Base-by-base conservation (phyloP, 805 yeast genomes). In the Hanseniaspora lachancei region DNA sequence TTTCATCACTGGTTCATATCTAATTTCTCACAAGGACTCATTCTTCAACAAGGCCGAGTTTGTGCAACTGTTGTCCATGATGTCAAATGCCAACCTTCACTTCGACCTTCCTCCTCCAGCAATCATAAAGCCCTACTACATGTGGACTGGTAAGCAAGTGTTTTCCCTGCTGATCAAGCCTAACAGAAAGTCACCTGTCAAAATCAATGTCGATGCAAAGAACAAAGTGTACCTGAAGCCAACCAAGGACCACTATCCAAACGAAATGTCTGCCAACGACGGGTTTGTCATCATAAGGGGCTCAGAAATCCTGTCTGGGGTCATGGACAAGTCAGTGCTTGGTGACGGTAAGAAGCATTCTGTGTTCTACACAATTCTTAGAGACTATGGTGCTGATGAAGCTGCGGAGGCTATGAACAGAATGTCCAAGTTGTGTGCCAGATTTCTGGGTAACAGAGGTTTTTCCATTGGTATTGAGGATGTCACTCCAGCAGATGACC, bases 331-430 rank as follows among this genome's bases (percentile, higher is more conserved):
- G 70, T 86, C 95, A 21, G 80, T 89, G 1, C 74, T 93, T 9
- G 99, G 99, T 64, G 99, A 93, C 70, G 99, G 99, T 71, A 93
- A 95, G 68, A 93, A 93, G 68, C 95, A 87, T 66, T 89, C 97
- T 7, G 95, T 93, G 0, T 93, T 93, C 65, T 93, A 95, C 67
- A 88, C 97, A 0, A 93, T 93, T 60, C 72, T 93, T 58, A 77
- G 98, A 71, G 99, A 93, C 67, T 89, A 84, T 68, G 98, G 99
- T n/a, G 86, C 98, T 6, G 84, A 82, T 61, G 96, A 85, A 63
- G 97, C 98, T 1, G 96, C 96, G 3, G 74, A 72, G 27, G 96
- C 97, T 6, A 93, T 93, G 98, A 91, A 95, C 70, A 77, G 98
- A 67, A 89, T 93, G 97, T 96, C 99, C n/a, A 95, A 95, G 71